These are phyloP conservation scores for Phytopythium delawarense DNA, from an alignment of 352 stramenopile genomes.

Conservation along the genomic window DNA sequence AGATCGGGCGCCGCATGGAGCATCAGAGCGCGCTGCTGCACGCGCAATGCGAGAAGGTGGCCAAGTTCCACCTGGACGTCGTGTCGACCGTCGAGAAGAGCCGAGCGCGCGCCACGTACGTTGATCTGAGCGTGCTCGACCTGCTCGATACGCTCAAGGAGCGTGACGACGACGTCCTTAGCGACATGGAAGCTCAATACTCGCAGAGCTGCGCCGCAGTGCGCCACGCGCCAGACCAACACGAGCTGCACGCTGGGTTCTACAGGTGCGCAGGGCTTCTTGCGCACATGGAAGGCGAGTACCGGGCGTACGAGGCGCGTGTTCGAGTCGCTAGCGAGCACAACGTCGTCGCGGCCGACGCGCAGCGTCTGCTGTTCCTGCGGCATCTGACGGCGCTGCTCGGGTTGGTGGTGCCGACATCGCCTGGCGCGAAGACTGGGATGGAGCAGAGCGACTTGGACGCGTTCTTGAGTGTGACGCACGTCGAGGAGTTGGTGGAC, in stretches of 20 bases:
- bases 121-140: constrained; percentile 68
- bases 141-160: constrained; percentile 75
- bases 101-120: constrained; percentile 46
- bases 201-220: constrained; percentile 39
- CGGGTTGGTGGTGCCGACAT: constrained; percentile 20
- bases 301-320: constrained; percentile 66
- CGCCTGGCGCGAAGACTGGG: constrained; percentile 1
- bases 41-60: constrained; percentile 49
- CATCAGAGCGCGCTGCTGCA: constrained; percentile 54
- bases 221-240: constrained; percentile 69
- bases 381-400: constrained; percentile 45
- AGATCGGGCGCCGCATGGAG: constrained; percentile 46
- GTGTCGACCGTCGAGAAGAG: constrained; percentile 54
- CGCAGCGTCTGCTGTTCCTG: constrained; percentile 44
- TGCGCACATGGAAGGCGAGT: constrained; percentile 64
- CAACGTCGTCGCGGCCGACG: constrained; percentile 44
- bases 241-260: constrained; percentile 57
- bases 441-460: constrained; percentile 31
- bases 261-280: constrained; percentile 44
- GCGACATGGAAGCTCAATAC: constrained; percentile 48
- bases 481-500: constrained; percentile 40
- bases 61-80: constrained; percentile 58
- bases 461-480: constrained; percentile 42
- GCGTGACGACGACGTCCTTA: constrained; percentile 47
- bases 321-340: constrained; percentile 38